A percentile compares a stretch with the other conserved stretches of the same genome.
phyloP scores from a whole-genome alignment of 148 eudicot species.

The Amaranthus hypochondriacus region DNA sequence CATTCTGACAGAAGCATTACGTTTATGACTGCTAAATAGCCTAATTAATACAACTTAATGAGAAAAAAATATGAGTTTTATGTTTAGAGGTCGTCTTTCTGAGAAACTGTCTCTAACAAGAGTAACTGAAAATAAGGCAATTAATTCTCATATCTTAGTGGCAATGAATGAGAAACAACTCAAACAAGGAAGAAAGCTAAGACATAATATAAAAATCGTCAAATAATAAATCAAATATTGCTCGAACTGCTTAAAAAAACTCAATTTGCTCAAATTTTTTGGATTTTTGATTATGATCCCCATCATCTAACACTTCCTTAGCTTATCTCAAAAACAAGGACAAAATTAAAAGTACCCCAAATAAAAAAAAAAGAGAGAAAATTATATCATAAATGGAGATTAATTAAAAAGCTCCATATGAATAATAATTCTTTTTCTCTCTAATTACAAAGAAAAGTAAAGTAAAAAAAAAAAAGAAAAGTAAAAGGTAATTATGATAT shows the following conservation, averaged over 20 bases:
- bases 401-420: slow-evolving; percentile 7
- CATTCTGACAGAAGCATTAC: no score
- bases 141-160: background rate
- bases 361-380: background rate
- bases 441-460: background rate
- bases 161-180: background rate
- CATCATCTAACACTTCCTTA: background rate
- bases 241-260: background rate
- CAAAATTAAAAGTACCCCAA: background rate
- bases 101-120: no score
- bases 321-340: slow-evolving; percentile 17
- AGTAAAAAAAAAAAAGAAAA: background rate
- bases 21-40: no score
- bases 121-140: background rate
- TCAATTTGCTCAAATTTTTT: slow-evolving; percentile 4
- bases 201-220: no score
- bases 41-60: no score
- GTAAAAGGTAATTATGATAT: background rate
- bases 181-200: no score
- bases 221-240: no score
- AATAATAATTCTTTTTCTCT: background rate
- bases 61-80: no score
- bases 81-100: no score
- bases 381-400: background rate
- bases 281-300: slow-evolving; percentile 5